A percentile compares a stretch with the other conserved stretches of the same genome.
Evolutionary conservation across 2,329 filamentous ascomycete species (phyloP).

Genomic region (Cladophialophora immunda): DNA sequence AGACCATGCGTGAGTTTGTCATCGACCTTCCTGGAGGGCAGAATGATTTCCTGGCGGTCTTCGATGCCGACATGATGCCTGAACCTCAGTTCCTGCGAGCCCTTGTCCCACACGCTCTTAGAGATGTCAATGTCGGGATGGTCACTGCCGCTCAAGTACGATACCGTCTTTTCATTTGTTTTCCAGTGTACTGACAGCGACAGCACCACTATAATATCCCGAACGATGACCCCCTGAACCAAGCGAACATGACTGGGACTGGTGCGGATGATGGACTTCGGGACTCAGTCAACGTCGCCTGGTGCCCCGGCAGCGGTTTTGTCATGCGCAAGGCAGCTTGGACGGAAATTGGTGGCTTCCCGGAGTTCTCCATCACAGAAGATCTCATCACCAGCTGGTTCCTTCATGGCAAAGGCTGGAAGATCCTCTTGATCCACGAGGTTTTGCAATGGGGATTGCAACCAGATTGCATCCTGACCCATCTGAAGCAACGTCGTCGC

Average conservation of each 20-base stretch:
- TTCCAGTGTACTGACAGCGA: conserved; percentile 15
- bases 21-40: conserved; percentile 59
- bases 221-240: conserved; percentile 41
- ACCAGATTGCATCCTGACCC: conserved; percentile 47
- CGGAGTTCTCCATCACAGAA: conserved; percentile 42
- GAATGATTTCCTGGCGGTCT: conserved; percentile 66
- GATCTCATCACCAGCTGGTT: conserved; percentile 42
- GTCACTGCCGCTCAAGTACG: conserved; percentile 45
- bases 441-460: conserved; percentile 43
- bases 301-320: conserved; percentile 45
- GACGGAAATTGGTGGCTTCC: conserved; percentile 42
- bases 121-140: conserved; percentile 43
- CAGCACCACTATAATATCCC: conserved; percentile 45
- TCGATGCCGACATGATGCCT: conserved; percentile 71
- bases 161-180: neutral
- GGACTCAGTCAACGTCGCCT: conserved; percentile 42
- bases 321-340: conserved; percentile 42
- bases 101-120: conserved; percentile 48
- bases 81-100: conserved; percentile 47
- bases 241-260: conserved; percentile 46
- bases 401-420: conserved; percentile 42
- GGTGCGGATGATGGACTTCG: conserved; percentile 45
- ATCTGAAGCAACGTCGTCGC: conserved; percentile 50
- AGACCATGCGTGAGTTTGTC: conserved; percentile 35
- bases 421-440: conserved; percentile 41